Conservation (phyloP, 2,329 filamentous ascomycete genomes). For the Pestalotiopsis sp. region DNA sequence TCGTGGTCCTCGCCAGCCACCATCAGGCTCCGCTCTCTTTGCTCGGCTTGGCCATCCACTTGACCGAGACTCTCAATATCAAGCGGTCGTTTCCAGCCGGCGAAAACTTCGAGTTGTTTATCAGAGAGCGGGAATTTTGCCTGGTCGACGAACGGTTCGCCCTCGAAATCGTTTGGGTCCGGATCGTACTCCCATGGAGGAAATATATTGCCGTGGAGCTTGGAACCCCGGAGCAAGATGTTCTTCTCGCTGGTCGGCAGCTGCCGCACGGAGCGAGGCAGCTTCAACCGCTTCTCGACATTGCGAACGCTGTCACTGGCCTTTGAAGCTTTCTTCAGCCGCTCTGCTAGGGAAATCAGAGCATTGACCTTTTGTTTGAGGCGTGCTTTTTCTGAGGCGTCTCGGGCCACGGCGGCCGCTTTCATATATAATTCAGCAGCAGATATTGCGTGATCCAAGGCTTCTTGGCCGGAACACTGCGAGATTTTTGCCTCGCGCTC, state of each 20-base stretch:
- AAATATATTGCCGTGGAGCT: constrained; percentile 80
- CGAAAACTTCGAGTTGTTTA: constrained; percentile 75
- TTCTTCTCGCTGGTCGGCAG: constrained; percentile 73
- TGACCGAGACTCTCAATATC: constrained; percentile 53
- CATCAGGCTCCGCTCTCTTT: constrained; percentile 26
- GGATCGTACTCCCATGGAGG: constrained; percentile 79
- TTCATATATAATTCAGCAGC: constrained; percentile 83
- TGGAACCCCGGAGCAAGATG: constrained; percentile 76
- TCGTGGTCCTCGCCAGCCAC: constrained; percentile 63
- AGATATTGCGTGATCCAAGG: constrained; percentile 73
- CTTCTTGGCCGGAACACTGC: constrained; percentile 58
- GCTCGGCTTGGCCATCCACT: background rate
- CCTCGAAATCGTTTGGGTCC: constrained; percentile 63
- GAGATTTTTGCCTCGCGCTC: constrained; percentile 56
- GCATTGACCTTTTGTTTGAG: constrained; percentile 70
- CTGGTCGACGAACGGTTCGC: constrained; percentile 67
- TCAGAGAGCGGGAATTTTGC: constrained; percentile 72
- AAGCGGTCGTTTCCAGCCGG: constrained; percentile 77
- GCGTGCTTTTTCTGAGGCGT: constrained; percentile 64
- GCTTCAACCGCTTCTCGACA: constrained; percentile 28
- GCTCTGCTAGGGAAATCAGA: constrained; percentile 73
- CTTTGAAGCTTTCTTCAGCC: constrained; percentile 60
- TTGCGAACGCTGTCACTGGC: constrained; percentile 21
- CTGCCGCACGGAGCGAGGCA: constrained; percentile 54
- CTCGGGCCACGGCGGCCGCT: constrained; percentile 65